phyloP scores from a whole-genome alignment of 2,329 filamentous ascomycete species.

The Xylaria sp. region DNA sequence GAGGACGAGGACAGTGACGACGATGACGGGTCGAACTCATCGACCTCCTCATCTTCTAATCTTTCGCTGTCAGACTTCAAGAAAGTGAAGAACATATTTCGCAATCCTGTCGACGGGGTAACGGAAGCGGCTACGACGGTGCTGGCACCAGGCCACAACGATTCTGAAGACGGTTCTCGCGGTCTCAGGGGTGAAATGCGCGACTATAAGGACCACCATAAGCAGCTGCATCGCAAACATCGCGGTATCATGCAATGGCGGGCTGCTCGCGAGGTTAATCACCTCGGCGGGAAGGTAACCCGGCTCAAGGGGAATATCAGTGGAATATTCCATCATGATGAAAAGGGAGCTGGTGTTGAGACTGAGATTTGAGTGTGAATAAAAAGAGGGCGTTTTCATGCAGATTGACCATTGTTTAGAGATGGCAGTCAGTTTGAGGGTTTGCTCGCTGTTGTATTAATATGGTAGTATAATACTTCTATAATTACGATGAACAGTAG shows the following conservation, averaged over 20 bases:
- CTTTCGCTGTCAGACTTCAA: constrained; percentile 48
- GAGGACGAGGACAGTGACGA: constrained; percentile 52
- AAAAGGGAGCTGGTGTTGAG: constrained; percentile 70
- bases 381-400: background rate
- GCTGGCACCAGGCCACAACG: constrained; percentile 53
- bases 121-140: constrained; percentile 48
- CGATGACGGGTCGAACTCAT: constrained; percentile 34
- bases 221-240: constrained; percentile 72
- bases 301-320: constrained; percentile 70
- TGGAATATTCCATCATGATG: constrained; percentile 68
- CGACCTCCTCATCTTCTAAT: constrained; percentile 36
- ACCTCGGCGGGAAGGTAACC: constrained; percentile 63
- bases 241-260: constrained; percentile 80
- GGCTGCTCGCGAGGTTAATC: constrained; percentile 62
- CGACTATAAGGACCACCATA: constrained; percentile 70
- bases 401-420: background rate
- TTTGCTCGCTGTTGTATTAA: background rate
- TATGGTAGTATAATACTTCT: background rate
- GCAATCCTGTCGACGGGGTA: constrained; percentile 49
- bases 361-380: constrained; percentile 70
- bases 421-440: background rate
- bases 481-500: background rate
- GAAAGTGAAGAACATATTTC: constrained; percentile 52
- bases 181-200: constrained; percentile 63
- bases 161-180: constrained; percentile 56